Percentiles rank a stretch among this genome's conserved stretches.
These are phyloP conservation scores for Leccinellum luteum DNA, from an alignment of 768 basidiomycete genomes.

Conservation along the genomic window DNA sequence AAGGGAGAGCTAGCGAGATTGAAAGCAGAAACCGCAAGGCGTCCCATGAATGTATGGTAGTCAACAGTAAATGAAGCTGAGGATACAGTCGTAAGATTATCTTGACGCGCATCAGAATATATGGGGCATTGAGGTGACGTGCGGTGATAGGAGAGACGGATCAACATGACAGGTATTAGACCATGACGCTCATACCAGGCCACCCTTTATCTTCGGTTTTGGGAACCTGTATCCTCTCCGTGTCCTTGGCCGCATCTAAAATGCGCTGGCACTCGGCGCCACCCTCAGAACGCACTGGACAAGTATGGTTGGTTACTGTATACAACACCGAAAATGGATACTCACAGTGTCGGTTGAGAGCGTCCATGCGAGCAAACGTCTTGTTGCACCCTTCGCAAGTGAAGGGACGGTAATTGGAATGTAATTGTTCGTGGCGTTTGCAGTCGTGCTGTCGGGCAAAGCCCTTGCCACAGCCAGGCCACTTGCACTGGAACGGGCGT, in stretches of 20 bases:
- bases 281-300: conserved; percentile 73
- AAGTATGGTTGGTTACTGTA: background rate
- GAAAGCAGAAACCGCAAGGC: conserved; percentile 28
- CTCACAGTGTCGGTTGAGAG: conserved; percentile 89
- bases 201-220: conserved; percentile 35
- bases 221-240: conserved; percentile 19
- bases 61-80: conserved; percentile 9
- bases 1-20: conserved; percentile 1
- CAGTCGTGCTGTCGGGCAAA: conserved; percentile 96
- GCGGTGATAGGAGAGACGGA: conserved; percentile 11
- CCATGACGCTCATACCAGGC: conserved; percentile 33
- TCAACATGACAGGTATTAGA: conserved; percentile 20
- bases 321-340: conserved; percentile 18
- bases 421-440: conserved; percentile 93
- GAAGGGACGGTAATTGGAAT: conserved; percentile 90
- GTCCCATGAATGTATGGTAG: conserved; percentile 29
- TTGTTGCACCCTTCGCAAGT: conserved; percentile 91
- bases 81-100: conserved; percentile 20
- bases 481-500: conserved; percentile 91
- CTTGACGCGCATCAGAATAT: conserved; percentile 26
- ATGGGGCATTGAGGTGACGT: conserved; percentile 14
- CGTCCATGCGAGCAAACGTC: conserved; percentile 94
- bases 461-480: conserved; percentile 92
- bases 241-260: conserved; percentile 34
- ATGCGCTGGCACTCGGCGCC: conserved; percentile 67